Conservation (phyloP, 2,329 filamentous ascomycete species). For the Boeremia exigua region DNA sequence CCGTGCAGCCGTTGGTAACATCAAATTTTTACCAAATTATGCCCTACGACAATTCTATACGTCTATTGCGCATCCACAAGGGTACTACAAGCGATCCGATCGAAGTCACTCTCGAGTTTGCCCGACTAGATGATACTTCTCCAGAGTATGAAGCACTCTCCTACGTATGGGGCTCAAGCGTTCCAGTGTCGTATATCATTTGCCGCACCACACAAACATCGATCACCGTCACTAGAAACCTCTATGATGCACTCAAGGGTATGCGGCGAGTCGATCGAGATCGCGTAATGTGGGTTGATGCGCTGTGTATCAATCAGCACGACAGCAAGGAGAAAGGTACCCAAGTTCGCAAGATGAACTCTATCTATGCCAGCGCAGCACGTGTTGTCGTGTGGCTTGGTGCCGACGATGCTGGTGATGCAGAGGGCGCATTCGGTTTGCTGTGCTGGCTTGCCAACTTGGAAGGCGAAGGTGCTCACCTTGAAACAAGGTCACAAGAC, state of each 20-base stretch:
- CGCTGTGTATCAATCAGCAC: slow-evolving; percentile 26
- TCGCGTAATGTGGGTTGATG: slow-evolving; percentile 20
- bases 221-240: slow-evolving; percentile 2
- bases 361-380: slow-evolving; percentile 16
- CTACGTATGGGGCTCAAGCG: slow-evolving; percentile 21
- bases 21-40: background rate
- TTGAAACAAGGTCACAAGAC: background rate
- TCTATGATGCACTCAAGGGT: slow-evolving; percentile 16
- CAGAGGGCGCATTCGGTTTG: slow-evolving; percentile 1
- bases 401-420: slow-evolving; percentile 1
- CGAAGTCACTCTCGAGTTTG: slow-evolving; percentile 13
- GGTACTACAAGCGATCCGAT: background rate
- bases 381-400: slow-evolving; percentile 21
- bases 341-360: slow-evolving; percentile 21
- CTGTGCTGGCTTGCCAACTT: slow-evolving; percentile 1
- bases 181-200: background rate
- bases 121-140: slow-evolving; percentile 4
- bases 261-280: slow-evolving; percentile 4
- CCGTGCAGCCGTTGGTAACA: background rate
- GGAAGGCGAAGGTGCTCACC: background rate
- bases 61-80: slow-evolving; percentile 20
- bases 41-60: slow-evolving; percentile 14
- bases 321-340: slow-evolving; percentile 15
- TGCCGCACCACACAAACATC: background rate
- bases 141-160: slow-evolving; percentile 22